Evolutionary conservation across 768 basidiomycete genomes (phyloP), one percentile per base, ranked within the genome.

Genomic region (Serendipita sp.): DNA sequence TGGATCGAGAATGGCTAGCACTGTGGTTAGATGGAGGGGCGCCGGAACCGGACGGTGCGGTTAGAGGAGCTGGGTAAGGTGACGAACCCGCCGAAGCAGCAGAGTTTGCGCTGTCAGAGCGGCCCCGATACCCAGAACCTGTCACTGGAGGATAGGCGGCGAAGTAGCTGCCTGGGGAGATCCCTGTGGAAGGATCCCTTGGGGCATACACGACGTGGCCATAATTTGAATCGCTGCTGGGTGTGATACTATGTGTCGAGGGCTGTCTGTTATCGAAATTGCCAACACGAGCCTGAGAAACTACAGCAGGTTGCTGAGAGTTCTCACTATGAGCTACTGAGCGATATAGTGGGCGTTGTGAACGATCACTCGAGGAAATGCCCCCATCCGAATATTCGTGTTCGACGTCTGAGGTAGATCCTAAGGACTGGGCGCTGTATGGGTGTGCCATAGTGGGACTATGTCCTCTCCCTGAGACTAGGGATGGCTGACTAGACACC

Each of bases 1-100:
- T 75, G 27, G 23, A 11, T n/a, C 34, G 55, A 60, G 29, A 29
- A 34, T 60, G 55, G 48, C 48, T 50, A 31, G 48, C 48, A 50
- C 48, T 18, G 48, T 18, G 48, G 18, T 50, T 50, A n/a, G 48
- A 31, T 50, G 48, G n/a, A 31, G 48, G 48, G 6, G n/a, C 48
- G 48, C n/a, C 48, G 48, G 48, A 50, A n/a, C 48, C 48, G 40
- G 40, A 52, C 31, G 55, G 55, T 37, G 55, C 55, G 27, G 55
- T 23, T 29, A 60, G 16, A 29, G 48, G 48, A 36, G 55, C 55
- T 34, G 55, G 16, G 4, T 60, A 29, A 10, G 55, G 8, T 27
- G 33, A n/a, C 10, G 33, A 29, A n/a, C 10, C 55, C 27, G 33
- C 29, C 27, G 55, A 60, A 11, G 36, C 16, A 11, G 36, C 16